phyloP scores from a whole-genome alignment of 805 yeast species.

The Saturnispora zaruensis region DNA sequence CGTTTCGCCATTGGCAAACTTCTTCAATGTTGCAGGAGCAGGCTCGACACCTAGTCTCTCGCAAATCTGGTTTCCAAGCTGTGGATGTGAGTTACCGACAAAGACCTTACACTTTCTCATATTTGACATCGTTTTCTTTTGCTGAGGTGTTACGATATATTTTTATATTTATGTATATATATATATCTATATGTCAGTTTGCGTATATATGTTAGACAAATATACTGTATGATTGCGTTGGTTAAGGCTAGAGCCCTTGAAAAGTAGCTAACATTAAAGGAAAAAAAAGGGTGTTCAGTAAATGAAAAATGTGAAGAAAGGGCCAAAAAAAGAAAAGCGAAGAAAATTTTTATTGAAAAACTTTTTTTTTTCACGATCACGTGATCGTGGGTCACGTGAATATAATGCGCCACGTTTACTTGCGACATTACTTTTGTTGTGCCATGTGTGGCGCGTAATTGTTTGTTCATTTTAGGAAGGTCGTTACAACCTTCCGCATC shows the following conservation, averaged over 20 bases:
- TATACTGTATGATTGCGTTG: neutral
- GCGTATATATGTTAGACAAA: neutral
- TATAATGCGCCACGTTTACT: neutral
- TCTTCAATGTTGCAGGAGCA: conserved; percentile 84
- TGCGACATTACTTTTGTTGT: neutral
- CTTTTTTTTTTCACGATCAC: neutral
- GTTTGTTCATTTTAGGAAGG: neutral
- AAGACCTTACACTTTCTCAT: conserved; percentile 98
- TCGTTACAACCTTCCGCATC: neutral
- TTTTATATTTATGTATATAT: no score
- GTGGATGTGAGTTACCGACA: conserved; percentile 95
- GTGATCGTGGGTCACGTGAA: neutral
- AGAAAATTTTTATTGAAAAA: neutral
- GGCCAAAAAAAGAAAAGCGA: neutral
- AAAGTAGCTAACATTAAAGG: conserved; percentile 1
- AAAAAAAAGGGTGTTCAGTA: neutral
- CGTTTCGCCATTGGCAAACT: conserved; percentile 96
- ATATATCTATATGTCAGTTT: neutral
- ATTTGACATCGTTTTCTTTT: conserved; percentile 1
- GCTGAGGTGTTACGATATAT: neutral
- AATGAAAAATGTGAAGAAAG: neutral
- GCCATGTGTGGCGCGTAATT: neutral
- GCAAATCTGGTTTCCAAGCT: conserved; percentile 83
- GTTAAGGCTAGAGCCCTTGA: conserved; percentile 3
- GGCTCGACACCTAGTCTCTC: conserved; percentile 85